Evolutionary conservation across 2,329 filamentous ascomycete species (phyloP), one percentile per base, ranked within the genome.

Genomic region (Bimuria novae-zelandiae): DNA sequence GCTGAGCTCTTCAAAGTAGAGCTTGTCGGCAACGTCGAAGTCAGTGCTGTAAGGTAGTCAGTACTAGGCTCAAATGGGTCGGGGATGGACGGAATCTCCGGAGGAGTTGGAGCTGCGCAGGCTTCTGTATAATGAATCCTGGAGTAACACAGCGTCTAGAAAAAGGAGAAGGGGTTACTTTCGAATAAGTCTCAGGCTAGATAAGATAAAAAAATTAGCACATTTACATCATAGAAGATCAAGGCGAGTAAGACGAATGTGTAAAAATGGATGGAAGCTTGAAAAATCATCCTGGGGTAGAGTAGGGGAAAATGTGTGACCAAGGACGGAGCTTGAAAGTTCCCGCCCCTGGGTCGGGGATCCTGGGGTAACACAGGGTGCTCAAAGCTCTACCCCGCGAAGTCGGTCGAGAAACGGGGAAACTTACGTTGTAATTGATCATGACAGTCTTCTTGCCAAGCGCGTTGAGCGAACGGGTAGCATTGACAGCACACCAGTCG

Each of bases 371-470:
- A 27, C 25, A 27, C 10, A 27, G 25, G 6, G 25, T 10, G 10
- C 25, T 27, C 25, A 27, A 27, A 27, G 10, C 25, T 27, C 10
- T 10, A 10, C 25, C 25, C 25, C 10, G n/a, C n/a, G n/a, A n/a
- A n/a, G n/a, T n/a, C n/a, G n/a, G n/a, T 16, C 8, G 5, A 16
- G 7, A 16, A 6, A 12, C 32, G 32, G 35, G 7, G 17, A 6
- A 7, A 37, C 35, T 19, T 37, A 37, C 35, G 66, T 94, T 93
- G 66, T 85, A 89, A 69, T 97, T 97, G 69, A 99, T 94, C 90
- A 97, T 96, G 52, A 96, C 86, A 25, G 94, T 97, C 86, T 97
- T 97, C 82, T 96, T 89, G 63, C 92, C 92, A 82, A 96, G 90
- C 56, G 88, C 81, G 67, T 87, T 86, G 58, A 97, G 82, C 36